Evolutionary conservation across 129 eudicot species (phyloP), one percentile per base, ranked within the genome.

Genomic region (Pittosporum tobira): DNA sequence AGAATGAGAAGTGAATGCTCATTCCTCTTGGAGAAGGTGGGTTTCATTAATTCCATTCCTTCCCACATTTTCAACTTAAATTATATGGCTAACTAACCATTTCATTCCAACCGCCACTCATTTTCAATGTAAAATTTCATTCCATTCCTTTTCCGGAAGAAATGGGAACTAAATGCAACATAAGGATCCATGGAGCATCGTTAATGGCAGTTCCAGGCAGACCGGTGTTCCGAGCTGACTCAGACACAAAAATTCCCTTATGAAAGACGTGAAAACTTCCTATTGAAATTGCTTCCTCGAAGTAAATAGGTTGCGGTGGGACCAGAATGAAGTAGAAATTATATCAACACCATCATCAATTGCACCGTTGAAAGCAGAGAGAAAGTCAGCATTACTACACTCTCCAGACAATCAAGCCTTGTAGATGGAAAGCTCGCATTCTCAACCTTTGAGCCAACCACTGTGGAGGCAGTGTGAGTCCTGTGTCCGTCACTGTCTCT

Each of bases 151-250:
- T n/a, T n/a, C n/a, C n/a, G n/a, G n/a, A n/a, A n/a, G n/a, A n/a
- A n/a, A n/a, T n/a, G n/a, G n/a, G n/a, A n/a, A n/a, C n/a, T n/a
- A n/a, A n/a, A n/a, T n/a, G n/a, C n/a, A n/a, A n/a, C n/a, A n/a
- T n/a, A 27, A 84, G 57, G 47, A 80, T 84, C 94, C 94, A 84
- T 3, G 94, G 94, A 31, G 87, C 94, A 48, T 72, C 82, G 63
- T 84, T 84, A 24, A 43, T 42, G 5, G 75, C 84, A 4, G 82
- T 74, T 0, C 64, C 43, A 7, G 84, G 82, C 0, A 77, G 59
- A 45, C 56, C 62, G 21, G 71, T 72, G 61, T 84, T 84, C 48
- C 94, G 84, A 1, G 78, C 82, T 3, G 94, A 77, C 4, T 80
- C 94, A 58, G 80, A 77, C 23, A 80, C 82, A 5, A 75, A 48